phyloP scores from a whole-genome alignment of 75 land plant species.

The Gnetum montanum region DNA sequence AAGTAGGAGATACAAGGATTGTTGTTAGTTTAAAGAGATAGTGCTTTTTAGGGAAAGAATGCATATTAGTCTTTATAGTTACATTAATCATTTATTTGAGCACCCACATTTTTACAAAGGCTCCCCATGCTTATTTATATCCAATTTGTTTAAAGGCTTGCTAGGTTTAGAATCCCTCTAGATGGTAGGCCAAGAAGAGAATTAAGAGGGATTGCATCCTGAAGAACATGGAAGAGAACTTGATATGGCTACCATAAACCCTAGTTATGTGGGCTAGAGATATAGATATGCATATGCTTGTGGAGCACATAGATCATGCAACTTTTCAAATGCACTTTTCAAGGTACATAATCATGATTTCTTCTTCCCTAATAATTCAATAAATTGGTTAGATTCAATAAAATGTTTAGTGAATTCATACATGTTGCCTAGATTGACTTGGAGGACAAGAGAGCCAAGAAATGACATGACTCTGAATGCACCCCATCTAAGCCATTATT shows the following conservation, averaged over 20 bases:
- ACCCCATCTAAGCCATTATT: conserved; percentile 82
- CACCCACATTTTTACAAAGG: too few relatives aligned
- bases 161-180: conserved; percentile 60
- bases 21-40: not conserved
- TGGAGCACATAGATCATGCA: conserved; percentile 72
- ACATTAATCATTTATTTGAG: too few relatives aligned
- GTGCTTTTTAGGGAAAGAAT: not conserved
- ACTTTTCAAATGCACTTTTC: conserved; percentile 73
- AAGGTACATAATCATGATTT: too few relatives aligned
- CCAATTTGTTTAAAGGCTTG: too few relatives aligned
- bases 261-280: conserved; percentile 32
- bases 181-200: conserved; percentile 60
- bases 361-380: too few relatives aligned
- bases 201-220: conserved; percentile 54
- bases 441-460: conserved; percentile 45
- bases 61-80: not conserved
- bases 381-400: too few relatives aligned
- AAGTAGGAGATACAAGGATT: too few relatives aligned
- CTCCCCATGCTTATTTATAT: too few relatives aligned
- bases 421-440: conserved; percentile 88
- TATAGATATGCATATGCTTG: conserved; percentile 81
- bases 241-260: conserved; percentile 83
- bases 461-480: conserved; percentile 60
- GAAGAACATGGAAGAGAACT: conserved; percentile 62
- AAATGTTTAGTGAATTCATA: too few relatives aligned